A percentile compares a stretch with the other conserved stretches of the same genome.
Evolutionary conservation across 2,329 filamentous ascomycete genomes (phyloP).

Genomic region (Elsinoe arachidis): DNA sequence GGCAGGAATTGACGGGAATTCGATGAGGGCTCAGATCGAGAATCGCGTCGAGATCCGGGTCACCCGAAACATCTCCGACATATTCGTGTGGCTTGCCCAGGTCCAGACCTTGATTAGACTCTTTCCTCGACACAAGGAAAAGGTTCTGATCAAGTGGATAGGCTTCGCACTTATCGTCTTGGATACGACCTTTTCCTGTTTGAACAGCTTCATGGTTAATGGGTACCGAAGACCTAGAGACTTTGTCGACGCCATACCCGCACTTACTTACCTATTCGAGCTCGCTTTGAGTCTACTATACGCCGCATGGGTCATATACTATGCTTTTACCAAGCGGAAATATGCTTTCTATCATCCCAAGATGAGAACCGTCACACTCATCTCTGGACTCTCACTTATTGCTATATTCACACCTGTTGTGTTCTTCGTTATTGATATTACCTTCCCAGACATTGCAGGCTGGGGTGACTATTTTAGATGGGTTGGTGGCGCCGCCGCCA

Average conservation of each 20-base stretch:
- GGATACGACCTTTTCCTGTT: slow-evolving; percentile 80
- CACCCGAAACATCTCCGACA: slow-evolving; percentile 86
- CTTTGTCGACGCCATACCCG: slow-evolving; percentile 85
- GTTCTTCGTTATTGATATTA: slow-evolving; percentile 88
- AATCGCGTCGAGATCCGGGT: slow-evolving; percentile 79
- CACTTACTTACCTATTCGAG: slow-evolving; percentile 83
- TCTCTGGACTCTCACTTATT: slow-evolving; percentile 68
- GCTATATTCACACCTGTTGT: slow-evolving; percentile 84
- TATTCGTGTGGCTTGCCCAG: slow-evolving; percentile 94
- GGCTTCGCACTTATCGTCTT: slow-evolving; percentile 88
- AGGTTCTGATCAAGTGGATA: slow-evolving; percentile 97
- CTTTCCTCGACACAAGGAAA: slow-evolving; percentile 93
- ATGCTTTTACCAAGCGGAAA: slow-evolving; percentile 80
- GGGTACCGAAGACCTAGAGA: slow-evolving; percentile 54
- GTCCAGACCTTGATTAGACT: slow-evolving; percentile 92
- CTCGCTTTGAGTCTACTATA: slow-evolving; percentile 79
- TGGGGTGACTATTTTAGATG: slow-evolving; percentile 95
- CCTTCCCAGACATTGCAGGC: slow-evolving; percentile 72
- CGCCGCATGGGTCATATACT: slow-evolving; percentile 89
- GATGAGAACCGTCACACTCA: slow-evolving; percentile 80
- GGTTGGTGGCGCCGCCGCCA: slow-evolving; percentile 90
- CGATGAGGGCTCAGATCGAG: slow-evolving; percentile 69
- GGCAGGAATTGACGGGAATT: slow-evolving; percentile 67
- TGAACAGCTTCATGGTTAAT: slow-evolving; percentile 71
- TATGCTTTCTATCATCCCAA: slow-evolving; percentile 85